Evolutionary conservation across 1,284 basidiomycete genomes (phyloP).

Genomic region (Cryptococcus wingfieldii): DNA sequence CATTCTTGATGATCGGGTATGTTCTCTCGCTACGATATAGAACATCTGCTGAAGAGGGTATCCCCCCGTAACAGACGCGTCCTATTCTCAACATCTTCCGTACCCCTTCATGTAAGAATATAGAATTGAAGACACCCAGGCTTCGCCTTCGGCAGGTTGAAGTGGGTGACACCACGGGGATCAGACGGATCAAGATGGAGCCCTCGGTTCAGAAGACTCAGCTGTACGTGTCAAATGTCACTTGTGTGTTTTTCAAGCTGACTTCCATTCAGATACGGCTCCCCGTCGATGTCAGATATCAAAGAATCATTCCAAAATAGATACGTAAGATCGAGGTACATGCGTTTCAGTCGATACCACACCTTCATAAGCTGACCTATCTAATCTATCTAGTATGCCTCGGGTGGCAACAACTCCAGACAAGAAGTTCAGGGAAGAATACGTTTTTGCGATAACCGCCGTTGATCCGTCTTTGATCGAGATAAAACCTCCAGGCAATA

Average conservation of each 20-base stretch:
- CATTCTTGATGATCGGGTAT: conserved; percentile 25
- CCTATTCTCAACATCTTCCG: conserved; percentile 19
- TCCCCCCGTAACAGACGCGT: conserved; percentile 2
- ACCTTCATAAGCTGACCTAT: neutral
- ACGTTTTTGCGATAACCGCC: conserved; percentile 44
- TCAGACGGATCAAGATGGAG: conserved; percentile 44
- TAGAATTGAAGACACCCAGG: conserved; percentile 32
- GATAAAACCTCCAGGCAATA: conserved; percentile 18
- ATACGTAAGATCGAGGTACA: conserved; percentile 31
- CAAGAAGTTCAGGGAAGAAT: conserved; percentile 25
- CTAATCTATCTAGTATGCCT: conserved; percentile 12
- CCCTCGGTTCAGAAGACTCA: conserved; percentile 45
- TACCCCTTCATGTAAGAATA: conserved; percentile 29
- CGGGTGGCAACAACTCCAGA: conserved; percentile 1
- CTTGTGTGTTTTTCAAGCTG: neutral
- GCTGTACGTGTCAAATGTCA: conserved; percentile 23
- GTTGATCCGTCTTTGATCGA: conserved; percentile 18
- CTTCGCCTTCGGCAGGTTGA: conserved; percentile 33
- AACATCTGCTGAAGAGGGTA: neutral
- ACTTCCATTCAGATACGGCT: conserved; percentile 27
- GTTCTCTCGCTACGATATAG: neutral
- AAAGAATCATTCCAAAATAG: conserved; percentile 34
- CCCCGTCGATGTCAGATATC: conserved; percentile 27
- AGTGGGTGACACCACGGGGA: conserved; percentile 29
- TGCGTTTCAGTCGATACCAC: neutral